Evolutionary conservation across 208 protist species (phyloP), one percentile per base, ranked within the genome.

Genomic region (Phytomonas sp.): DNA sequence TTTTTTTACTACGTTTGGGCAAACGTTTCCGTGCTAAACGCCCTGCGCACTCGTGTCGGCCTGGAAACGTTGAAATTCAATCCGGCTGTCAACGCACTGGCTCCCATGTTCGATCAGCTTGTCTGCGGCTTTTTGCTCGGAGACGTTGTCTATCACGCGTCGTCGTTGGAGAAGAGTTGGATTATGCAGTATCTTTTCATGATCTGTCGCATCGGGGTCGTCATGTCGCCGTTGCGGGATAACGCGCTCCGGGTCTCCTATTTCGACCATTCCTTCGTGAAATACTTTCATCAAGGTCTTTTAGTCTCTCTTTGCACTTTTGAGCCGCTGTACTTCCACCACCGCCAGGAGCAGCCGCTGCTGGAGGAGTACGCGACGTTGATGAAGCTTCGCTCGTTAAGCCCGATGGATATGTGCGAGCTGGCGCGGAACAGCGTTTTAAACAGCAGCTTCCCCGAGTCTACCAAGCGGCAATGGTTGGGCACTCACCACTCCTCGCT

Each of bases 131-230:
- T 98, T 72, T 75, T 99, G 29, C 73, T 98, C 29, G 83, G 92
- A 11, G 83, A 98, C 67, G 78, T 90, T n/a, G 99, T 99, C 71
- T 95, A 97, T 73, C 97, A 99, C 81, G 98, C 95, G 68, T 98
- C 93, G 56, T 94, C 89, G 13, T 86, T 99, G 4, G 76, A 91
- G 66, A 95, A 98, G 65, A 87, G 83, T 67, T 97, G 98, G 70
- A 94, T 98, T 32, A 91, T 99, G 78, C 95, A 99, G 83, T 99
- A 99, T 81, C 86, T 99, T 20, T 97, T 98, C 82, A 98, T 99
- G 81, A 89, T 99, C 56, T 87, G 84, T 65, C 97, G 99, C 71
- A 94, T 99, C 67, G 97, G 97, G 40, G 80, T 99, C 28, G 93
- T 98, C 20, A 88, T 99, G 80, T 98, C 96, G 23, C 98, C 98